phyloP scores from a whole-genome alignment of 2,329 filamentous ascomycete genomes.

The Xylaria arbuscula region DNA sequence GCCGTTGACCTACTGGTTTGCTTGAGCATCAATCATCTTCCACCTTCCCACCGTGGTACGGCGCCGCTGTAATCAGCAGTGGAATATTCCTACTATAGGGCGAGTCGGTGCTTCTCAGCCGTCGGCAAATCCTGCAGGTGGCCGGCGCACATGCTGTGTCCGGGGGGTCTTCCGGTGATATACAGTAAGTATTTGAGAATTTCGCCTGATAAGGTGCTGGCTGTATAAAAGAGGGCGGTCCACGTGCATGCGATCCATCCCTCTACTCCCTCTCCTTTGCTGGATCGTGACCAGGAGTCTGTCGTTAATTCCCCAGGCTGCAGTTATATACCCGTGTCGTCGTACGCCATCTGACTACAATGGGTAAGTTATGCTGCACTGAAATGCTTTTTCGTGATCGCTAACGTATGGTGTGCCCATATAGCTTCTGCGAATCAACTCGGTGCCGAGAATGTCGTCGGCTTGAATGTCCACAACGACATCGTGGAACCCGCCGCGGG shows the following conservation, averaged over 20 bases:
- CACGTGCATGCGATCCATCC: neutral
- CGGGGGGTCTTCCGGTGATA: neutral
- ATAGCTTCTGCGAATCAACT: conserved; percentile 26
- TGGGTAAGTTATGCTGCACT: conserved; percentile 26
- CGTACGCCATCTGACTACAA: conserved; percentile 15
- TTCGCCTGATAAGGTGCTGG: neutral
- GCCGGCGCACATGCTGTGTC: conserved; percentile 11
- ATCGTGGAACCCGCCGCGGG: conserved; percentile 24
- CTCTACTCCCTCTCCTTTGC: neutral
- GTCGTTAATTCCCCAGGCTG: neutral
- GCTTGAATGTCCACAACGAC: conserved; percentile 34
- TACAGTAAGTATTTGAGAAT: conserved; percentile 21
- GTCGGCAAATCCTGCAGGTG: conserved; percentile 3
- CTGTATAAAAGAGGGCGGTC: conserved; percentile 7
- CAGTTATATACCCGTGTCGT: conserved; percentile 3
- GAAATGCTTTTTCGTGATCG: neutral
- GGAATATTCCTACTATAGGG: conserved; percentile 13
- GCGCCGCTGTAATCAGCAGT: neutral
- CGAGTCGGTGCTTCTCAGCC: conserved; percentile 12
- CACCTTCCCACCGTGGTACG: conserved; percentile 26
- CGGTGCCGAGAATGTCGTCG: conserved; percentile 36
- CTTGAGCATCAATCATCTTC: neutral
- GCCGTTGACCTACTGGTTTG: neutral
- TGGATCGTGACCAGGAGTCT: neutral
- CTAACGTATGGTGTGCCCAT: neutral